phyloP scores from a whole-genome alignment of 1,139 yeast genomes.

The Taiozyma sp. region DNA sequence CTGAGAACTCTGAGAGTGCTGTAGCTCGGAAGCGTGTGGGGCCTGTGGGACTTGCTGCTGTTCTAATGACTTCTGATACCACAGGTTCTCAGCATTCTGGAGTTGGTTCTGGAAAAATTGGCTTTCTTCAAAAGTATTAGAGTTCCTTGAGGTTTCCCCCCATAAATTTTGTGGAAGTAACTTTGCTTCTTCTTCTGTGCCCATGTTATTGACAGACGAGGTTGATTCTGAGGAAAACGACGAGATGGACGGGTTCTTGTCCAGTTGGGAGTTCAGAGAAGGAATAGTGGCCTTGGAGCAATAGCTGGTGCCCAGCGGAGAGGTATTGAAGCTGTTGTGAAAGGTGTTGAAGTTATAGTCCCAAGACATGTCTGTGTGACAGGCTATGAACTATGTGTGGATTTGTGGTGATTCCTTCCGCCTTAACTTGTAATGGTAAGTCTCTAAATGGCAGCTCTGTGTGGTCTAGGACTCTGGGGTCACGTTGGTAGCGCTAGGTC shows the following conservation, averaged over 20 bases:
- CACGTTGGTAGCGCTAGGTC: not conserved
- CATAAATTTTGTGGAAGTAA: conserved; percentile 4
- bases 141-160: conserved; percentile 3
- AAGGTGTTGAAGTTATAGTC: conserved; percentile 4
- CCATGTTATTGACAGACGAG: conserved; percentile 1
- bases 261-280: not conserved
- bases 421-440: not conserved
- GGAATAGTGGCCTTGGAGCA: not conserved
- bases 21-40: not conserved
- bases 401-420: not conserved
- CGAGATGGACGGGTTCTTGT: conserved; percentile 1
- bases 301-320: not conserved
- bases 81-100: not conserved
- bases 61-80: not conserved
- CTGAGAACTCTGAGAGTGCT: conserved; percentile 1
- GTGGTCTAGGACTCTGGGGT: not conserved
- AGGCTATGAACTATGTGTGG: not conserved
- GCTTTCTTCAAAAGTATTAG: conserved; percentile 3
- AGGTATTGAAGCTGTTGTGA: not conserved
- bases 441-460: not conserved
- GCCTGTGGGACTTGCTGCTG: not conserved
- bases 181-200: conserved; percentile 1
- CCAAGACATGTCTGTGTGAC: conserved; percentile 4
- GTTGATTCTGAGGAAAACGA: conserved; percentile 1
- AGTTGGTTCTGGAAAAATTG: conserved; percentile 4